Conservation (phyloP, 345 rosid species). For the Pugionium dolabratum region DNA sequence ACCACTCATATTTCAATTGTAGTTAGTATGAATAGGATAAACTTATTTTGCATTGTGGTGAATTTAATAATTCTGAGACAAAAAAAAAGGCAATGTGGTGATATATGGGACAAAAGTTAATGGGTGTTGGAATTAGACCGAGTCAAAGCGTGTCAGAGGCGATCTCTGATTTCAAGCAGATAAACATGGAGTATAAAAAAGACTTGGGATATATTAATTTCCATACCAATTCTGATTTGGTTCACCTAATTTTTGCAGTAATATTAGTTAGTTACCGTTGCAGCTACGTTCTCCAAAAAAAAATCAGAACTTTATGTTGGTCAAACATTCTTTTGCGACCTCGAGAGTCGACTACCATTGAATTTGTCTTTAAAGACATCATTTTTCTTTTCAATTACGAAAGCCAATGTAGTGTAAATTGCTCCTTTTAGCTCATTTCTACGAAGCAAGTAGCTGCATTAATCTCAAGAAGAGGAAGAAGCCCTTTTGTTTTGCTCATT, state of each 20-base stretch:
- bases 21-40: too few species aligned
- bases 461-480: constrained; percentile 21
- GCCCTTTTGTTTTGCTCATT: constrained; percentile 7
- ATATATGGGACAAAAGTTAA: constrained; percentile 2
- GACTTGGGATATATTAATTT: not conserved
- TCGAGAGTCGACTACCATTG: constrained; percentile 26
- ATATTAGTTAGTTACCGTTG: constrained; percentile 27
- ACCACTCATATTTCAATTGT: too few species aligned
- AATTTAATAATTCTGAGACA: too few species aligned
- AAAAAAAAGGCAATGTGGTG: not conserved
- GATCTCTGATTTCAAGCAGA: constrained; percentile 8
- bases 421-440: not conserved
- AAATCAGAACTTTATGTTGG: constrained; percentile 7
- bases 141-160: constrained; percentile 37
- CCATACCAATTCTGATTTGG: not conserved
- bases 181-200: not conserved
- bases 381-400: not conserved
- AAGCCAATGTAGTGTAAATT: too few species aligned
- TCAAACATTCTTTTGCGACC: constrained; percentile 34
- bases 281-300: constrained; percentile 19
- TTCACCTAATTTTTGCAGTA: constrained; percentile 19
- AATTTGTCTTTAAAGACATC: constrained; percentile 29
- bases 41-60: too few species aligned
- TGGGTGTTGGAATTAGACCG: constrained; percentile 24
- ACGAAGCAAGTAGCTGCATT: constrained; percentile 22